Conservation (phyloP, 2,329 filamentous ascomycete species). For the Didymella arachidicola region DNA sequence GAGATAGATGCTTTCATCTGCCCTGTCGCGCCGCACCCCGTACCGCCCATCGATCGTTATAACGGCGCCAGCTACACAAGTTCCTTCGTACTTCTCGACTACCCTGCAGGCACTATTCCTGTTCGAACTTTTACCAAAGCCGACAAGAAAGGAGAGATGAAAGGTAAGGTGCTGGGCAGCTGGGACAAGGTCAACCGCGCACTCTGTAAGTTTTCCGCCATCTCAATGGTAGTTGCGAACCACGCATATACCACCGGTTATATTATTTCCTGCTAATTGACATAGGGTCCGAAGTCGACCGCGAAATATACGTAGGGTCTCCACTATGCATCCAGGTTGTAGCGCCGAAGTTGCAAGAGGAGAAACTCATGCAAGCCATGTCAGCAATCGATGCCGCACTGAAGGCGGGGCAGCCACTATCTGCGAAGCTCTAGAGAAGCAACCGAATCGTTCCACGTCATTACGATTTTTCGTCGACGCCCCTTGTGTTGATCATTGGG, state of each 20-base stretch:
- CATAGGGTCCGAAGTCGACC: slow-evolving; percentile 58
- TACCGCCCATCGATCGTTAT: slow-evolving; percentile 68
- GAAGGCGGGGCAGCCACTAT: slow-evolving; percentile 22
- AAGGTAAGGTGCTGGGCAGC: slow-evolving; percentile 54
- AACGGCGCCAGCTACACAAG: slow-evolving; percentile 69
- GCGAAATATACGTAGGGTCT: slow-evolving; percentile 62
- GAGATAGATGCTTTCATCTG: slow-evolving; percentile 68
- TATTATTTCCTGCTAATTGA: slow-evolving; percentile 10
- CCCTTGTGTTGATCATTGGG: slow-evolving; percentile 1
- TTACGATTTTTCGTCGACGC: background rate
- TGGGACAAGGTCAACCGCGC: slow-evolving; percentile 69
- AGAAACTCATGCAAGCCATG: slow-evolving; percentile 63
- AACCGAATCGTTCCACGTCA: slow-evolving; percentile 3
- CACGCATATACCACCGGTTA: background rate
- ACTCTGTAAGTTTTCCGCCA: slow-evolving; percentile 56
- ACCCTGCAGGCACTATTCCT: slow-evolving; percentile 65
- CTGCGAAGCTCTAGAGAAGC: slow-evolving; percentile 28
- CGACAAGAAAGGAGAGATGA: slow-evolving; percentile 61
- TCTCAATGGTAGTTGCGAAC: background rate
- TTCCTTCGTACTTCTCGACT: slow-evolving; percentile 68
- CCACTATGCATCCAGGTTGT: slow-evolving; percentile 66
- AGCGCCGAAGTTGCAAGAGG: slow-evolving; percentile 63
- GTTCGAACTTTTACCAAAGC: slow-evolving; percentile 58
- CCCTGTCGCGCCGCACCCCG: slow-evolving; percentile 69
- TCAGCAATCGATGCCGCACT: slow-evolving; percentile 59